Conservation (phyloP, 192 early-diverging fungal species). For the Spinellus fusiger region DNA sequence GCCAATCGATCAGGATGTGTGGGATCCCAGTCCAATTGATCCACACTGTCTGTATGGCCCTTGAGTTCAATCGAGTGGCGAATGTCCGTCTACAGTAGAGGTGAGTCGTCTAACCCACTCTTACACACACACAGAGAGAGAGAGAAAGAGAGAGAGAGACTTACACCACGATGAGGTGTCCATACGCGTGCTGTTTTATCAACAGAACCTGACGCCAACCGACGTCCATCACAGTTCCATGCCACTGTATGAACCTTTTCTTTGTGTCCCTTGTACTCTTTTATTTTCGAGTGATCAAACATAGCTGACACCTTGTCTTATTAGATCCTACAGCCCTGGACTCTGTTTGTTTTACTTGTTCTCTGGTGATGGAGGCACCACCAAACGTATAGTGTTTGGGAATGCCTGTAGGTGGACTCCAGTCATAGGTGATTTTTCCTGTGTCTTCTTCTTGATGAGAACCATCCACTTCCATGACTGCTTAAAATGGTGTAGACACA, state of each 20-base stretch:
- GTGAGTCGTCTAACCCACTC: not conserved
- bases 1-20: conserved; percentile 62
- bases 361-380: conserved; percentile 7
- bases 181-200: conserved; percentile 72
- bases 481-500: too few species aligned
- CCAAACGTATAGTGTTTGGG: conserved; percentile 10
- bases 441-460: conserved; percentile 1
- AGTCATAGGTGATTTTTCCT: conserved; percentile 16
- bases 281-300: conserved; percentile 37
- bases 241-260: conserved; percentile 65
- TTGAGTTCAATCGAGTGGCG: conserved; percentile 57
- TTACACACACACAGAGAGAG: not conserved
- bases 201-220: conserved; percentile 65
- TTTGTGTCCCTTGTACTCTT: conserved; percentile 48
- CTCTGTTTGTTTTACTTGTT: conserved; percentile 11
- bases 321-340: not conserved
- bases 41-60: conserved; percentile 73
- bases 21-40: conserved; percentile 78
- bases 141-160: not conserved
- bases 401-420: conserved; percentile 22
- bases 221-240: conserved; percentile 66
- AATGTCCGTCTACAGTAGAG: conserved; percentile 41
- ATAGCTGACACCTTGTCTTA: conserved; percentile 30
- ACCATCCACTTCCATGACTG: conserved; percentile 19
- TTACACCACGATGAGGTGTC: conserved; percentile 53